phyloP scores from a whole-genome alignment of 371 early-diverging fungal genomes.

The Mortierella sp. region DNA sequence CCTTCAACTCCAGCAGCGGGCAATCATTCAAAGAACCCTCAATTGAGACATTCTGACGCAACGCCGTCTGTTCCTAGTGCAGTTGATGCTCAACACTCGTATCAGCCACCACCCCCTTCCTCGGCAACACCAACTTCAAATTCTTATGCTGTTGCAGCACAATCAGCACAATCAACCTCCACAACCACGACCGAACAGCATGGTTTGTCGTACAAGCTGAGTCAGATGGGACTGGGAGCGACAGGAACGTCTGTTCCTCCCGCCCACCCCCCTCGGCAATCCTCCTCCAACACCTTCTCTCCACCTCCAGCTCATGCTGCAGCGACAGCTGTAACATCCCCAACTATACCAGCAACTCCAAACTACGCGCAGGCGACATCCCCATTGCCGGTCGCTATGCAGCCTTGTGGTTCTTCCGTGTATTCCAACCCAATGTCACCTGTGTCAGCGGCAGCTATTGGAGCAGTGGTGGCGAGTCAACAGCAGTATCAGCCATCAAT shows the following conservation, averaged over 20 bases:
- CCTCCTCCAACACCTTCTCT: not conserved
- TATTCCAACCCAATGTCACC: slow-evolving; percentile 29
- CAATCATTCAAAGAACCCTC: slow-evolving; percentile 26
- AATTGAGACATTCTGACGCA: slow-evolving; percentile 11
- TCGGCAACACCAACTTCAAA: not conserved
- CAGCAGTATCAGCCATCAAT: slow-evolving; percentile 24
- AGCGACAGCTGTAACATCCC: not conserved
- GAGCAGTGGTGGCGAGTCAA: slow-evolving; percentile 28
- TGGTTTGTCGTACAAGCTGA: slow-evolving; percentile 23
- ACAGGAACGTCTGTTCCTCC: not conserved
- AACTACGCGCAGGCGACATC: not conserved
- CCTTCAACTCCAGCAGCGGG: slow-evolving; percentile 16
- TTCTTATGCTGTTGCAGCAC: slow-evolving; percentile 4
- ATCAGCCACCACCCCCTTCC: slow-evolving; percentile 33
- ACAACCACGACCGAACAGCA: slow-evolving; percentile 5
- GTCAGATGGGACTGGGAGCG: slow-evolving; percentile 19
- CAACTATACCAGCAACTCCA: not conserved
- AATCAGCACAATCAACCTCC: slow-evolving; percentile 1
- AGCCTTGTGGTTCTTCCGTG: not conserved
- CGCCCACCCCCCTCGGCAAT: not conserved
- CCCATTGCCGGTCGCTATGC: not conserved
- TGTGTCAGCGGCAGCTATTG: slow-evolving; percentile 21
- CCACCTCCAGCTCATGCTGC: not conserved
- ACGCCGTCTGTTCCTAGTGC: not conserved
- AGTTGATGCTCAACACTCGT: slow-evolving; percentile 6